Conservation (phyloP, 1,284 basidiomycete genomes). For the Meripilus lineatus region DNA sequence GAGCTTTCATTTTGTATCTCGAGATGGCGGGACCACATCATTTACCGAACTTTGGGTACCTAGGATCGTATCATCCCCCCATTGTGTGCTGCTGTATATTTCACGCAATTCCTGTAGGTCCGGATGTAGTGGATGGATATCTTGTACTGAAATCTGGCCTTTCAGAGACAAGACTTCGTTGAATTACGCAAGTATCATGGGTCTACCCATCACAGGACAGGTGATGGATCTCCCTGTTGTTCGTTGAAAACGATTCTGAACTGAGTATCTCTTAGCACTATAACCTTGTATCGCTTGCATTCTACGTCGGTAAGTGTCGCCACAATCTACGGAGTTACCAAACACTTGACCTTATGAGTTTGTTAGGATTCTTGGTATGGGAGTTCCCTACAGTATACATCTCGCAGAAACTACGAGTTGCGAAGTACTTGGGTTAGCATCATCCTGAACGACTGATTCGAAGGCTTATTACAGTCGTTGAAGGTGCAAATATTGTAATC, state of each 20-base stretch:
- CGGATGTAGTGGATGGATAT: too few relatives aligned
- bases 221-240: too few relatives aligned
- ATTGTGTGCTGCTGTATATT: slow-evolving; percentile 61
- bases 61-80: slow-evolving; percentile 58
- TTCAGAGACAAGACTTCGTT: slow-evolving; percentile 61
- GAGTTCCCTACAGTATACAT: slow-evolving; percentile 68
- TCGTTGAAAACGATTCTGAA: too few relatives aligned
- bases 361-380: slow-evolving; percentile 52
- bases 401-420: slow-evolving; percentile 53
- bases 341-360: slow-evolving; percentile 1
- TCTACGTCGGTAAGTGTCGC: slow-evolving; percentile 45
- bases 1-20: slow-evolving; percentile 19
- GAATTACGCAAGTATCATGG: slow-evolving; percentile 69
- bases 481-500: slow-evolving; percentile 54
- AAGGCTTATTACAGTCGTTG: neutral
- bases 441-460: neutral
- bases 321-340: neutral
- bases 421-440: slow-evolving; percentile 54
- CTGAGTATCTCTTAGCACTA: slow-evolving; percentile 37
- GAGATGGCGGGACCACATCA: neutral
- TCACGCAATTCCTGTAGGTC: slow-evolving; percentile 57
- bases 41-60: neutral
- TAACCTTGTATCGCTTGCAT: slow-evolving; percentile 63
- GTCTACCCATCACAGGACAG: slow-evolving; percentile 57
- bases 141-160: too few relatives aligned